Base-by-base conservation (phyloP, 805 yeast species). In the Nakazawaea pomicola region DNA sequence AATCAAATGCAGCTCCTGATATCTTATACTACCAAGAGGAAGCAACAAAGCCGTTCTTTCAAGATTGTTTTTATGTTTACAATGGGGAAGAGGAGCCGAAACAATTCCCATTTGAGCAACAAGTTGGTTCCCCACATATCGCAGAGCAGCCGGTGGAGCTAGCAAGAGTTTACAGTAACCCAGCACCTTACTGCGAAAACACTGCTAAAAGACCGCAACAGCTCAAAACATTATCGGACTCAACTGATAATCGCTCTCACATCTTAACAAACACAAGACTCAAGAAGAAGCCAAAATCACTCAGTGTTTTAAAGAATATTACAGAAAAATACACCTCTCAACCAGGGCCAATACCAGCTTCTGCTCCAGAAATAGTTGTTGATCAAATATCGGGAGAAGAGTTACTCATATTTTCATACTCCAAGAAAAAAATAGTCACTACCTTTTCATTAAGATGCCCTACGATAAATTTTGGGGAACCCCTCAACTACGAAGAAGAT, bases 341-440 rank as follows among this genome's bases (percentile, higher is more conserved):
- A 38, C 63, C 64, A 1, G 65, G 65, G 7, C 65, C 64, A 11
- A 55, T 61, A 11, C 64, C 64, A 6, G 45, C 45, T 3, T 20
- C 47, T 4, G 18, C 33, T 4, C 46, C 43, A 19, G 41, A 31
- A 36, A 29, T 57, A 2, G 21, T 40, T 5, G 38, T 46, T 16
- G 62, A 61, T 36, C 44, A 45, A 3, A 28, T 18, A 7, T 50
- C 58, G 7, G 64, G 64, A 1, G 53, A 58, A 17, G 64, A 60
- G 36, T n/a, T 51, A 5, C 37, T 61, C 6, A 50, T 57, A 0
- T 61, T 61, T 36, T 51, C 55, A 1, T 61, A 61, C 38, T 57
- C 64, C 4, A 55, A 53, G 34, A 49, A 56, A 21, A 60, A 58
- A 38, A 50, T 60, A 17, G 53, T 60, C 23, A 54, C 44, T 6